Evolutionary conservation across 2,329 filamentous ascomycete species (phyloP).

Genomic region (Scorias spongiosa): DNA sequence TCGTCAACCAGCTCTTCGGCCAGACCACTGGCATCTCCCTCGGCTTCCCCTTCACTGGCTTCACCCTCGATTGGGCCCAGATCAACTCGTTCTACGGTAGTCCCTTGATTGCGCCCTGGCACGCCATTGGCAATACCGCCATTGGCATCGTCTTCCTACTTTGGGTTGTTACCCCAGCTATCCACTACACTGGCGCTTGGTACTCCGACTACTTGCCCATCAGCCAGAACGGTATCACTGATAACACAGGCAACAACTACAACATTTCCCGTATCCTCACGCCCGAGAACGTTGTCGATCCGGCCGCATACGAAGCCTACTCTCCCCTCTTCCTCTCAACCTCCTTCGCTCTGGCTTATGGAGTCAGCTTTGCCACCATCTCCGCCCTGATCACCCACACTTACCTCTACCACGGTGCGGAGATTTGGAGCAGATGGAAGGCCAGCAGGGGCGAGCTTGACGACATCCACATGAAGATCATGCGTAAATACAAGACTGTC

Average conservation of each 20-base stretch:
- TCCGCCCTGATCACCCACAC: conserved; percentile 70
- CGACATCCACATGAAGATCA: conserved; percentile 71
- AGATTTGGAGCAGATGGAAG: conserved; percentile 67
- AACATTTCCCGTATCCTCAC: conserved; percentile 70
- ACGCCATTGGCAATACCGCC: conserved; percentile 17
- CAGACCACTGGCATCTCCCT: conserved; percentile 12
- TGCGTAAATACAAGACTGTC: conserved; percentile 69
- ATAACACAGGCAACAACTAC: conserved; percentile 74
- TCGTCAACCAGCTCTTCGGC: conserved; percentile 33
- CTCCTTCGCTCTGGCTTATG: conserved; percentile 76
- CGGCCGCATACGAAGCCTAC: conserved; percentile 58
- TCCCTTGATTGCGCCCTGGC: conserved; percentile 27
- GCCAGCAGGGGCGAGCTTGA: conserved; percentile 34
- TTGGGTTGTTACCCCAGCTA: conserved; percentile 10
- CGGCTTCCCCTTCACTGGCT: conserved; percentile 5
- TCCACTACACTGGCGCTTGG: conserved; percentile 54
- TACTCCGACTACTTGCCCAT: conserved; percentile 80
- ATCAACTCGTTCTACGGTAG: conserved; percentile 57
- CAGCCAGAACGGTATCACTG: conserved; percentile 66
- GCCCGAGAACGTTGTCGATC: conserved; percentile 62
- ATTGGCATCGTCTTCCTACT: conserved; percentile 11
- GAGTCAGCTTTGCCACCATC: conserved; percentile 68
- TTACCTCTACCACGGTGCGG: conserved; percentile 67
- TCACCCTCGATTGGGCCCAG: conserved; percentile 86
- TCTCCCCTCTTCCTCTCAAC: conserved; percentile 75